Conservation (phyloP, 2,329 filamentous ascomycete genomes). For the Paecilomyces fulvus region DNA sequence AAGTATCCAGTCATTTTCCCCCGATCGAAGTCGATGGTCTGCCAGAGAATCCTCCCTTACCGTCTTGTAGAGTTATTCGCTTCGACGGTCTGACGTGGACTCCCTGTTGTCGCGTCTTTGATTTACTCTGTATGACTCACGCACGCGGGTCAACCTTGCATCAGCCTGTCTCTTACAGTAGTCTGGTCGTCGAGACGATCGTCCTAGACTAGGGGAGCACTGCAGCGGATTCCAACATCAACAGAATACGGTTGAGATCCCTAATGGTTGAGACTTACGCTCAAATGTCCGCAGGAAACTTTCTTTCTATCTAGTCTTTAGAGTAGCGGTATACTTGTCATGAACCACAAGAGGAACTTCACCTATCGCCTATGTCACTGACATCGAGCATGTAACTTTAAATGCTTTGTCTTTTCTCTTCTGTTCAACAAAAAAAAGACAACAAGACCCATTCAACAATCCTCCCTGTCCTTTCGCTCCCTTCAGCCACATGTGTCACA, state of each 20-base stretch:
- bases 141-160: background rate
- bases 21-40: background rate
- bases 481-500: background rate
- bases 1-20: background rate
- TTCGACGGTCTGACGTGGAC: background rate
- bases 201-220: background rate
- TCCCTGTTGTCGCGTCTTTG: background rate
- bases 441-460: too few relatives aligned
- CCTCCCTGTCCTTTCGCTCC: background rate
- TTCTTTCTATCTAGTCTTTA: background rate
- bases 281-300: background rate
- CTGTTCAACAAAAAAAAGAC: background rate
- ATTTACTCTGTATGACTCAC: background rate
- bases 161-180: background rate
- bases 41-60: background rate
- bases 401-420: background rate
- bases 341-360: background rate
- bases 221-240: background rate
- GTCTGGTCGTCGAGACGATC: background rate
- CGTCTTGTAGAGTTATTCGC: background rate
- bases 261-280: background rate
- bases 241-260: background rate
- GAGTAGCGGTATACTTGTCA: background rate
- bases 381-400: too few relatives aligned
- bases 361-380: too few relatives aligned